phyloP scores from a whole-genome alignment of 345 rosid genomes.

The Isatis tinctoria region DNA sequence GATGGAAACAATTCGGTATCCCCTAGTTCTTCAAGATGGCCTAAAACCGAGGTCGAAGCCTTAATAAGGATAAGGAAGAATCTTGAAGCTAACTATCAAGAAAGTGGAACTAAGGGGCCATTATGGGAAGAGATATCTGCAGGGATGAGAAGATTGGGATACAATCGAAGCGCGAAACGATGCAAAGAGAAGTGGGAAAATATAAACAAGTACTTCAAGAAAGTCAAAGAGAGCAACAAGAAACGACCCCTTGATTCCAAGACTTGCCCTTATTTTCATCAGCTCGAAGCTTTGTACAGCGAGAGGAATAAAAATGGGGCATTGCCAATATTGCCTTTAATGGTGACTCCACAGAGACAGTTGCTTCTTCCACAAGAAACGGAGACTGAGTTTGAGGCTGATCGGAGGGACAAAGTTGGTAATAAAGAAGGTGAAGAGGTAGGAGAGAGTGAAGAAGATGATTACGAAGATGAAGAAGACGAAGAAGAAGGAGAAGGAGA shows the following conservation, averaged over 20 bases:
- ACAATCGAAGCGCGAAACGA: conserved; percentile 69
- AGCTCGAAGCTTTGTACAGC: conserved; percentile 62
- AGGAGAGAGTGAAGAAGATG: conserved; percentile 39
- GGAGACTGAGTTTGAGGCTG: conserved; percentile 14
- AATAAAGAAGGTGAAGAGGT: conserved; percentile 30
- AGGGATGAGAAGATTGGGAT: conserved; percentile 64
- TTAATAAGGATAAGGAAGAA: conserved; percentile 56
- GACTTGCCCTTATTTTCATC: conserved; percentile 84
- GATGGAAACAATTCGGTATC: conserved; percentile 12
- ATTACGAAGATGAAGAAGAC: conserved; percentile 32
- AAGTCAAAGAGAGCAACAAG: conserved; percentile 73
- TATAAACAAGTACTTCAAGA: conserved; percentile 93
- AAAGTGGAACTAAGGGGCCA: conserved; percentile 68
- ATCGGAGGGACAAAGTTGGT: conserved; percentile 11
- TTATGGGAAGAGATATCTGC: conserved; percentile 87
- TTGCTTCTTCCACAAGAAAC: conserved; percentile 45
- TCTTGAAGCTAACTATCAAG: conserved; percentile 58
- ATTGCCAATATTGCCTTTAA: conserved; percentile 37
- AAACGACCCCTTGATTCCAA: conserved; percentile 68
- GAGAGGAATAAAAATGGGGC: conserved; percentile 43
- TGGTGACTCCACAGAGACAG: conserved; percentile 68
- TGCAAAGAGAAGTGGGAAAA: conserved; percentile 99
- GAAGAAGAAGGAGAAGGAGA: conserved; percentile 38
- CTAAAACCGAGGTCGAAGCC: conserved; percentile 73
- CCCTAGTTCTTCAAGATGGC: conserved; percentile 79